Conservation (phyloP, 352 stramenopile species). For the Stramenopiles sp. region DNA sequence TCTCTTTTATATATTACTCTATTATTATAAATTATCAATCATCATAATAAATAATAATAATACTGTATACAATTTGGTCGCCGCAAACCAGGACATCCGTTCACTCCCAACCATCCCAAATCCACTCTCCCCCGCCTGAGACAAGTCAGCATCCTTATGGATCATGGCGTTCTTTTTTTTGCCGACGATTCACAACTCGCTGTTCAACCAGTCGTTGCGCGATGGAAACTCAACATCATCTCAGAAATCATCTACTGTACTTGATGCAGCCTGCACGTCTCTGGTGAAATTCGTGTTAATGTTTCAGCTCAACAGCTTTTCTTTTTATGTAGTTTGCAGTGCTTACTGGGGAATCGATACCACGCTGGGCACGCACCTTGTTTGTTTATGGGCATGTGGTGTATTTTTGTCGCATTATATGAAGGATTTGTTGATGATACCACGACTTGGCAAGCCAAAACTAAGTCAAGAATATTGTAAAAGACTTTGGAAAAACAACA, state of each 20-base stretch:
- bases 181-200: conserved; percentile 4
- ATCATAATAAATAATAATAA: too few relatives aligned
- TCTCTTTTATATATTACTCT: too few relatives aligned
- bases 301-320: not conserved
- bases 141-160: too few relatives aligned
- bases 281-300: not conserved
- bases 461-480: not conserved
- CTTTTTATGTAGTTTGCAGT: not conserved
- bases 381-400: not conserved
- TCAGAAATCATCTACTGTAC: not conserved
- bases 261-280: not conserved
- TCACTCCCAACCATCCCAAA: too few relatives aligned
- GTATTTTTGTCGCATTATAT: conserved; percentile 10
- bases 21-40: too few relatives aligned
- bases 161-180: conserved; percentile 13
- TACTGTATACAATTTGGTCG: too few relatives aligned
- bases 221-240: too few relatives aligned
- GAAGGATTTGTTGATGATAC: conserved; percentile 8
- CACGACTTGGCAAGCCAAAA: not conserved
- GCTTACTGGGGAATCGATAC: not conserved
- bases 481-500: not conserved
- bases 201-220: not conserved
- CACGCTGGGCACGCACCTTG: not conserved
- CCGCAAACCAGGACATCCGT: too few relatives aligned
- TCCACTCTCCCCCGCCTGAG: too few relatives aligned